Percentiles rank a stretch among this genome's conserved stretches.
phyloP scores from a whole-genome alignment of 2,329 filamentous ascomycete genomes.

The Rutstroemia sydowiana region DNA sequence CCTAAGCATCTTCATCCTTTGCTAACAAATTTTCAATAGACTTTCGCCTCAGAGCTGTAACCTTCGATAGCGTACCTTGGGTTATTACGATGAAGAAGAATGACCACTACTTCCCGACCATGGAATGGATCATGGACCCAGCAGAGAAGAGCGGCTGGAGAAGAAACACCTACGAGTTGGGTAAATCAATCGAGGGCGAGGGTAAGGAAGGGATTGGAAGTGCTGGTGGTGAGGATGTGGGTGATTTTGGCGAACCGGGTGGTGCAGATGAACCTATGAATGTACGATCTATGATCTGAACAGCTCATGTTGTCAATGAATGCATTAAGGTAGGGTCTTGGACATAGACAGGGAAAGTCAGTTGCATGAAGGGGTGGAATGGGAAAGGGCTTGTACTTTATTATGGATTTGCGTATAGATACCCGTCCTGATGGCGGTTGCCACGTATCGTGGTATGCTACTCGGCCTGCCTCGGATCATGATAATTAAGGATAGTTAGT shows the following conservation, averaged over 20 bases:
- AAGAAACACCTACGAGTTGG: conserved; percentile 54
- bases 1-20: neutral
- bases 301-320: no score
- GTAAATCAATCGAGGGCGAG: conserved; percentile 46
- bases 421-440: no score
- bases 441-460: no score
- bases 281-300: no score
- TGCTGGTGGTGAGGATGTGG: conserved; percentile 22
- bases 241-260: conserved; percentile 19
- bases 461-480: no score
- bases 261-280: conserved; percentile 8
- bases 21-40: conserved; percentile 40
- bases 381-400: no score
- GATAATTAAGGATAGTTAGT: no score
- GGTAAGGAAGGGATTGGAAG: conserved; percentile 31
- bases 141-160: conserved; percentile 54
- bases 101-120: conserved; percentile 82
- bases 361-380: no score
- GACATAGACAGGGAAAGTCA: no score
- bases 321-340: no score
- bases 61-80: conserved; percentile 97
- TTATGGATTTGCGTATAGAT: no score
- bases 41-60: conserved; percentile 94
- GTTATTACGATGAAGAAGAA: conserved; percentile 99
- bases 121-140: conserved; percentile 61